Base-by-base conservation (phyloP, 257 asterid genomes). In the Forsythia viridissima region DNA sequence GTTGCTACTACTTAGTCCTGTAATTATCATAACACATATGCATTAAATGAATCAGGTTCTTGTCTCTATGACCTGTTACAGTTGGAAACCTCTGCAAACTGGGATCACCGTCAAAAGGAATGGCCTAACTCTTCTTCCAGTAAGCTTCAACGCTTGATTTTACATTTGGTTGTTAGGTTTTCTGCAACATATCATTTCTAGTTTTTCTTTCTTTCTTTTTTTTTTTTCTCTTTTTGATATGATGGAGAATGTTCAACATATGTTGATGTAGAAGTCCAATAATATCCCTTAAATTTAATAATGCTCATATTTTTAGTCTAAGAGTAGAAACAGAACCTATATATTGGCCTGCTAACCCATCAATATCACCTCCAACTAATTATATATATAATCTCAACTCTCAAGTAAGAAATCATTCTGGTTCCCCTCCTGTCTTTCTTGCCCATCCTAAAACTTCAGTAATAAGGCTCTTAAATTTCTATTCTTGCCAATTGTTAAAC, bases 1-100 rank as follows among this genome's bases (percentile, higher is more conserved):
- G 36, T 41, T 42, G 75, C 34, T 44, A 42, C 3, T 40, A 71
- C 6, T 15, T n/a, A 42, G 65, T 72, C 15, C 30, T 44, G 65
- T 44, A 24, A 34, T 72, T 72, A 46, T 38, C 34, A 39, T 40
- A 51, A 74, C 30, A 40, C 38, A 34, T 68, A 15, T 51, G 40
- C 41, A 51, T 80, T 67, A 38, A 10, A 68, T 75, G 81, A 34
- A 63, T 74, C 88, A 91, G 96, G 93, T 85, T 77, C 82, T 76
- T 76, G 88, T 83, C 94, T 91, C 55, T 78, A 71, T 70, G 97
- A 92, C 52, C 94, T 92, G 75, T 81, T 91, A 66, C 78, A 76
- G 55, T 73, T 86, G 92, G 97, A 92, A 71, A 73, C 85, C 66
- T 80, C 89, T 72, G 72, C 90, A 80, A 69, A 76, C 74, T 85